phyloP scores from a whole-genome alignment of 2,329 filamentous ascomycete genomes.

The Coniella lustricola region DNA sequence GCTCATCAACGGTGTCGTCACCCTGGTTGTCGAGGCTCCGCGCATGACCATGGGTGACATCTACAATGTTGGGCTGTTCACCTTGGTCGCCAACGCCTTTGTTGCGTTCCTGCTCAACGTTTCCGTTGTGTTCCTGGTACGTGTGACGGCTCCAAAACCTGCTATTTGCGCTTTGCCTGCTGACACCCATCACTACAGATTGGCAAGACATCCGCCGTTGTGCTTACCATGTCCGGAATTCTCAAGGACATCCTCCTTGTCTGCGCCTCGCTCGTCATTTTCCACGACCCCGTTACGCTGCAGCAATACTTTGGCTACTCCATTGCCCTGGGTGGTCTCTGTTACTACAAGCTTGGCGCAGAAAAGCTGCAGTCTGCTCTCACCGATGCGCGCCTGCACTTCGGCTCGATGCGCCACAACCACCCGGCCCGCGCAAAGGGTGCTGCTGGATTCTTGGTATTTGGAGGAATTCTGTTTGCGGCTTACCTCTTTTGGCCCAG shows the following conservation, averaged over 20 bases:
- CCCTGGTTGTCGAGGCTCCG: slow-evolving; percentile 63
- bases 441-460: slow-evolving; percentile 10
- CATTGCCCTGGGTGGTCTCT: slow-evolving; percentile 39
- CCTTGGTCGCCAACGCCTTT: slow-evolving; percentile 63
- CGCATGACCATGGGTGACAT: slow-evolving; percentile 58
- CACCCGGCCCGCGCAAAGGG: slow-evolving; percentile 15
- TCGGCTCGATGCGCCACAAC: slow-evolving; percentile 14
- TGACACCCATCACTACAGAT: slow-evolving; percentile 32
- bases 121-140: slow-evolving; percentile 71
- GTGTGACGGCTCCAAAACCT: slow-evolving; percentile 23
- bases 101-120: slow-evolving; percentile 72
- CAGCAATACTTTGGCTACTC: slow-evolving; percentile 66
- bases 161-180: background rate
- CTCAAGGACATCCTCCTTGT: slow-evolving; percentile 69
- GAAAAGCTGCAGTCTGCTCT: slow-evolving; percentile 16
- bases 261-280: slow-evolving; percentile 58
- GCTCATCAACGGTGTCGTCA: slow-evolving; percentile 65
- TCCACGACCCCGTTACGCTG: slow-evolving; percentile 55
- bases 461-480: slow-evolving; percentile 9
- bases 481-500: slow-evolving; percentile 15
- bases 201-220: slow-evolving; percentile 66
- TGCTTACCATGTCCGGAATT: slow-evolving; percentile 65
- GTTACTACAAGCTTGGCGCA: slow-evolving; percentile 23
- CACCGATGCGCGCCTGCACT: slow-evolving; percentile 13
- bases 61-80: slow-evolving; percentile 60